These are phyloP conservation scores for Tranzscheliella williamsii DNA, from an alignment of 1,284 basidiomycete genomes.

Conservation along the genomic window DNA sequence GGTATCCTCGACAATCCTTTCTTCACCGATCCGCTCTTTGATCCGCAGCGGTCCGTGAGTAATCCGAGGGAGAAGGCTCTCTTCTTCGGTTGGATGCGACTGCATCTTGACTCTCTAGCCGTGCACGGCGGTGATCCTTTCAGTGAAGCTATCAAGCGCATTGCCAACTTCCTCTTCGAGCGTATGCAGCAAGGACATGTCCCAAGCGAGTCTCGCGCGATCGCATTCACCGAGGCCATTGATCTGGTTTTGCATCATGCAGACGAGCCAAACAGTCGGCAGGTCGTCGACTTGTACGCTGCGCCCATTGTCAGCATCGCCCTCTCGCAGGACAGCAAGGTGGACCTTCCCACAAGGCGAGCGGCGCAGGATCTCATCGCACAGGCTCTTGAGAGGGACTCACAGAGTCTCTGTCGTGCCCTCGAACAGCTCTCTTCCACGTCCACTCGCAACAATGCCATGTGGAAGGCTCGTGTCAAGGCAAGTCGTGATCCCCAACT, in stretches of 20 bases:
- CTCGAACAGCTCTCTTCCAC: constrained; percentile 20
- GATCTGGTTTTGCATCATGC: constrained; percentile 23
- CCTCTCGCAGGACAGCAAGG: constrained; percentile 15
- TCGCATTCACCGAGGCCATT: constrained; percentile 32
- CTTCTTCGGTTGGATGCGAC: constrained; percentile 39
- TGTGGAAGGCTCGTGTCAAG: constrained; percentile 3
- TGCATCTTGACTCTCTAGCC: constrained; percentile 35
- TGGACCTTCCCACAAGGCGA: constrained; percentile 9
- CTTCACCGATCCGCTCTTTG: constrained; percentile 29
- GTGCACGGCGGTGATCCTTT: constrained; percentile 18
- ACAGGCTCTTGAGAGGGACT: constrained; percentile 36
- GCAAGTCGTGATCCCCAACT: not conserved
- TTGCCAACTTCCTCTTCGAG: constrained; percentile 54
- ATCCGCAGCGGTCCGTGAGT: constrained; percentile 11
- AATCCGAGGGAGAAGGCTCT: constrained; percentile 21
- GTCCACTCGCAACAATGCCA: constrained; percentile 11
- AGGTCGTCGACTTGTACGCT: constrained; percentile 50
- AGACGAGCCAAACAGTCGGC: constrained; percentile 28
- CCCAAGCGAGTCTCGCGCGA: constrained; percentile 17
- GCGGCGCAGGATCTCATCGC: constrained; percentile 34
- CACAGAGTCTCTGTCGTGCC: constrained; percentile 10
- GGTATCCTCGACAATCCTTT: constrained; percentile 49
- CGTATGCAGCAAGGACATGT: constrained; percentile 49
- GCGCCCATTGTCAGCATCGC: constrained; percentile 34
- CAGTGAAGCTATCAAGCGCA: constrained; percentile 45